A percentile compares a stretch with the other conserved stretches of the same genome.
phyloP scores from a whole-genome alignment of 2,329 filamentous ascomycete genomes.

The Fusarium coffeatum region DNA sequence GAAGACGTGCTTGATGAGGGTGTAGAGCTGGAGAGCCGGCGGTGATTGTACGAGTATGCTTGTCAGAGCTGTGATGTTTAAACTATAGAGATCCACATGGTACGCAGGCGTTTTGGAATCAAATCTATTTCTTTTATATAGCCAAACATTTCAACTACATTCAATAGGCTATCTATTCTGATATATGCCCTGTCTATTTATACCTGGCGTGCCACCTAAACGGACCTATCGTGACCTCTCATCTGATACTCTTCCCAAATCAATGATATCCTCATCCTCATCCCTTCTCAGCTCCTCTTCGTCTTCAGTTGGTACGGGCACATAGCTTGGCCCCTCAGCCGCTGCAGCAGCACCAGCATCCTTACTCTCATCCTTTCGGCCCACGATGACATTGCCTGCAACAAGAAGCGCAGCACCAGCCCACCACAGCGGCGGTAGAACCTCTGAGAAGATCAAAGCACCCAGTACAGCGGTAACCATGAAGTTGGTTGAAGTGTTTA shows the following conservation, averaged over 20 bases:
- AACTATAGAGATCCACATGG: conserved; percentile 32
- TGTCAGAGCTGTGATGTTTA: conserved; percentile 8
- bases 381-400: conserved; percentile 82
- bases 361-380: conserved; percentile 70
- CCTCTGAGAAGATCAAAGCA: conserved; percentile 76
- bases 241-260: conserved; percentile 48
- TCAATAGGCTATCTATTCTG: neutral
- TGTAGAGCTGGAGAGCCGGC: conserved; percentile 58
- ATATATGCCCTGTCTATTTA: neutral
- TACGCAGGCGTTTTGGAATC: conserved; percentile 41
- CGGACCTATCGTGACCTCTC: conserved; percentile 29
- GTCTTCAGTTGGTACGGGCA: conserved; percentile 46
- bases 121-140: conserved; percentile 24
- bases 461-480: conserved; percentile 80
- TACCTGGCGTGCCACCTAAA: neutral
- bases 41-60: conserved; percentile 24
- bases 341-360: conserved; percentile 36
- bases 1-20: conserved; percentile 56
- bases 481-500: conserved; percentile 87
- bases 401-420: conserved; percentile 77
- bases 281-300: conserved; percentile 40
- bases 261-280: conserved; percentile 52
- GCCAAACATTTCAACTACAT: neutral
- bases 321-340: conserved; percentile 47
- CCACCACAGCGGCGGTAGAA: conserved; percentile 80